Evolutionary conservation across 2,329 filamentous ascomycete species (phyloP), one percentile per base, ranked within the genome.

Genomic region (Teratosphaeria gauchensis): DNA sequence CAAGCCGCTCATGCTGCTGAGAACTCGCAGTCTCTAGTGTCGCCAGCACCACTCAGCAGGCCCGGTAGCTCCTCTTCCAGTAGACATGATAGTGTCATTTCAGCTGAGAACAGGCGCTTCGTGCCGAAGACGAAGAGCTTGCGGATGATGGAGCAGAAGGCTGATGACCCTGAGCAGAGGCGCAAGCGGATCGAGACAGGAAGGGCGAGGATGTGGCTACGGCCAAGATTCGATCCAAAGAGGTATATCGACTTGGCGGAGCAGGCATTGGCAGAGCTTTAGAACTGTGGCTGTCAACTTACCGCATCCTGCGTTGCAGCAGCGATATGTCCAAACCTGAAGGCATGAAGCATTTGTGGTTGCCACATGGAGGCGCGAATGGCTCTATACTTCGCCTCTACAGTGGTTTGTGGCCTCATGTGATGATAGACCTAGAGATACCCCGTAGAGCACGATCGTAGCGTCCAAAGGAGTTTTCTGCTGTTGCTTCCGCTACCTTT

Each of bases 191-290:
- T 71, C 24, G 60, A 68, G 31, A 63, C 59, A 21, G 69, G 70
- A 0, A 64, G 68, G 32, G 60, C 61, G 51, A 64, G 66, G 53
- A 59, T 59, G 1, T 72, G 69, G 70, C 54, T 55, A 59, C 60
- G 61, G 54, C 59, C 65, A 56, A 62, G 69, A 30, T 72, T 72
- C 54, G 61, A 67, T 14, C 58, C 66, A 4, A 56, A 55, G 38
- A 66, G 53, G 54, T 72, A 70, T 57, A 56, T 55, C 53, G 59
- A 59, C 5, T 54, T 72, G 54, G 67, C 65, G 51, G 68, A 69
- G 54, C 58, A 58, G 48, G 69, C 70, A 9, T 54, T 71, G 56
- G 65, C 60, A 6, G 70, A 72, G 58, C 53, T 72, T 56, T 71
- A 38, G 56, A 32, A 19, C 9, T 16, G 2, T 38, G 19, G 4